Conservation (phyloP, 2,329 filamentous ascomycete species). For the Davidsoniella eucalypti region DNA sequence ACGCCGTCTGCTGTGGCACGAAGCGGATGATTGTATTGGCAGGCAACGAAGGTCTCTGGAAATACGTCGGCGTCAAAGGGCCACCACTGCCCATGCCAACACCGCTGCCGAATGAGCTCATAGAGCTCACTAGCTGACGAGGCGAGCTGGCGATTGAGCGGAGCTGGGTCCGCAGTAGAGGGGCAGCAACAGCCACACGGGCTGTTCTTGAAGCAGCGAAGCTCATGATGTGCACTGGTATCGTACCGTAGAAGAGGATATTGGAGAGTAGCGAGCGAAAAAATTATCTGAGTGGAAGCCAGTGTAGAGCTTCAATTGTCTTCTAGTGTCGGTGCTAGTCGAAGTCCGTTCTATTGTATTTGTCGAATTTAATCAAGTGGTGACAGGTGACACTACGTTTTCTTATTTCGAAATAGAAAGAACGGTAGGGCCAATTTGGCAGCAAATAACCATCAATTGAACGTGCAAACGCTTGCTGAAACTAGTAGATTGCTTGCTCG, state of each 20-base stretch:
- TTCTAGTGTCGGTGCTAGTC: too few relatives aligned
- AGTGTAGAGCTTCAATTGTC: not conserved
- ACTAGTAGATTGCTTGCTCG: not conserved
- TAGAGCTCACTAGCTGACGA: constrained; percentile 20
- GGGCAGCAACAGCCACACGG: constrained; percentile 4
- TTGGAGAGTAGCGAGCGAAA: too few relatives aligned
- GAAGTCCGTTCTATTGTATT: too few relatives aligned
- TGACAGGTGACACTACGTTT: too few relatives aligned
- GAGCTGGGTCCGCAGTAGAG: constrained; percentile 6
- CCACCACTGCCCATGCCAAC: constrained; percentile 18
- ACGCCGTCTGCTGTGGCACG: constrained; percentile 98
- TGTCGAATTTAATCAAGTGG: not conserved
- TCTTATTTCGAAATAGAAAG: not conserved
- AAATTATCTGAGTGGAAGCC: too few relatives aligned
- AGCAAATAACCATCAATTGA: not conserved
- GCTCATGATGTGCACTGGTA: constrained; percentile 4
- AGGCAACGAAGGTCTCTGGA: constrained; percentile 57
- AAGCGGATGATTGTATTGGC: constrained; percentile 92
- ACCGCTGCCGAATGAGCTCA: constrained; percentile 16
- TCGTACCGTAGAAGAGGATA: too few relatives aligned
- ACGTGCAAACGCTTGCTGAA: not conserved
- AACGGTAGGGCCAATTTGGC: too few relatives aligned
- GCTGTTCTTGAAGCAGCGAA: constrained; percentile 8
- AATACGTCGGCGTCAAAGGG: constrained; percentile 53
- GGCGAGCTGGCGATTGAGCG: constrained; percentile 17